Evolutionary conservation across 2,329 filamentous ascomycete species (phyloP), one percentile per base, ranked within the genome.

Genomic region (Lomentospora prolificans): DNA sequence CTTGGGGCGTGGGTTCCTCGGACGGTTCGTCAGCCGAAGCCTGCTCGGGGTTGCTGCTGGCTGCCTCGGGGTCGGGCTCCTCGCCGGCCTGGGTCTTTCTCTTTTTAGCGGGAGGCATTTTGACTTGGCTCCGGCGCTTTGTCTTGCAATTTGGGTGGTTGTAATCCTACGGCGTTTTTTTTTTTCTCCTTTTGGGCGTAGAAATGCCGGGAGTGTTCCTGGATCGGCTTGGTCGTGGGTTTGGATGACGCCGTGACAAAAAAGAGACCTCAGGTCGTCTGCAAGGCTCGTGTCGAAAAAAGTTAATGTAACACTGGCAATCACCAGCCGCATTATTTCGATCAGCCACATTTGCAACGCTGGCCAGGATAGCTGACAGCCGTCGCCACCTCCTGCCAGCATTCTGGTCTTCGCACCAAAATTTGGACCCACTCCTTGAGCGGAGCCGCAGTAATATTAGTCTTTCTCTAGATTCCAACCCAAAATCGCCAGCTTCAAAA

Each of bases 91-190:
- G 25, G 3, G 53, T 55, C 53, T 50, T 55, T 48, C 53, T 55
- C 41, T 50, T 55, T 28, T 55, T 55, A 3, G 53, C 39, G 7
- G 53, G 53, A 30, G 41, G 53, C 53, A 55, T 55, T 1, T 12
- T 50, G 41, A n/a, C 10, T 33, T 6, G 30, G n/a, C n/a, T n/a
- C n/a, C n/a, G n/a, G n/a, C n/a, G n/a, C n/a, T n/a, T n/a, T n/a
- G n/a, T n/a, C n/a, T n/a, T n/a, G n/a, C n/a, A n/a, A n/a, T n/a
- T n/a, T n/a, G n/a, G n/a, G n/a, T n/a, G n/a, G n/a, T n/a, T n/a
- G n/a, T n/a, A n/a, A n/a, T n/a, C n/a, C n/a, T n/a, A n/a, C n/a
- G n/a, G n/a, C n/a, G n/a, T n/a, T n/a, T n/a, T n/a, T n/a, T n/a
- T n/a, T n/a, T n/a, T n/a, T n/a, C n/a, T n/a, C n/a, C n/a, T n/a